A percentile compares a stretch with the other conserved stretches of the same genome.
Conservation (phyloP, 805 yeast species). For the Metschnikowia picachoensis region DNA sequence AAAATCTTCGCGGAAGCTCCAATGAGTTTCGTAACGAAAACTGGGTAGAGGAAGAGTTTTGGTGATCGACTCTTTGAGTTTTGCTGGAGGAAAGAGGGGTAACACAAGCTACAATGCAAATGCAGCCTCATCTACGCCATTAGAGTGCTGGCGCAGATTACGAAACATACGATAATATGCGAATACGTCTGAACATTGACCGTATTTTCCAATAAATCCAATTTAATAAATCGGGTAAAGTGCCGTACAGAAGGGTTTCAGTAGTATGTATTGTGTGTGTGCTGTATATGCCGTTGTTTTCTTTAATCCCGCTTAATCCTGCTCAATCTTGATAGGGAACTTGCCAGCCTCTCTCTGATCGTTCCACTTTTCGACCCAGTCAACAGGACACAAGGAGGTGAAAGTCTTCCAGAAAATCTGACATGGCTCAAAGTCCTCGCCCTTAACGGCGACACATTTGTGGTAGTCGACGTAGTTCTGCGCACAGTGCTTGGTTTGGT, state of each 20-base stretch:
- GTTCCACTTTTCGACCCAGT: conserved; percentile 86
- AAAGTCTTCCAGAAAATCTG: conserved; percentile 89
- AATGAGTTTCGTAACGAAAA: conserved; percentile 49
- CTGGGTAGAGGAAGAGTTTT: conserved; percentile 53
- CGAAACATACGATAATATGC: background rate
- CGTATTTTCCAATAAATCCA: too few species aligned
- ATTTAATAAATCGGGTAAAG: background rate
- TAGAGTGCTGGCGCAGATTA: too few species aligned
- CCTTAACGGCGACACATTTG: conserved; percentile 94
- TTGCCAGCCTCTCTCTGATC: conserved; percentile 67
- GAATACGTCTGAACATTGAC: too few species aligned
- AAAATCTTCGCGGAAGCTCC: conserved; percentile 38
- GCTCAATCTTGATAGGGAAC: conserved; percentile 38
- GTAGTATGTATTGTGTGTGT: conserved; percentile 2
- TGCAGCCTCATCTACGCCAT: too few species aligned
- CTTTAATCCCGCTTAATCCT: conserved; percentile 7
- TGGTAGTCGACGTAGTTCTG: conserved; percentile 97
- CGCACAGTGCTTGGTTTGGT: conserved; percentile 98
- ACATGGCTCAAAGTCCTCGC: conserved; percentile 98
- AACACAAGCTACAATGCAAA: background rate
- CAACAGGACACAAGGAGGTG: conserved; percentile 79
- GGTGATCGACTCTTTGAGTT: conserved; percentile 8
- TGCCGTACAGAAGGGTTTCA: background rate
- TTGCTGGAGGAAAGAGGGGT: background rate
- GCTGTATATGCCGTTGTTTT: background rate